Evolutionary conservation across 768 basidiomycete genomes (phyloP), one percentile per base, ranked within the genome.

Genomic region (Naganishia kalamii): DNA sequence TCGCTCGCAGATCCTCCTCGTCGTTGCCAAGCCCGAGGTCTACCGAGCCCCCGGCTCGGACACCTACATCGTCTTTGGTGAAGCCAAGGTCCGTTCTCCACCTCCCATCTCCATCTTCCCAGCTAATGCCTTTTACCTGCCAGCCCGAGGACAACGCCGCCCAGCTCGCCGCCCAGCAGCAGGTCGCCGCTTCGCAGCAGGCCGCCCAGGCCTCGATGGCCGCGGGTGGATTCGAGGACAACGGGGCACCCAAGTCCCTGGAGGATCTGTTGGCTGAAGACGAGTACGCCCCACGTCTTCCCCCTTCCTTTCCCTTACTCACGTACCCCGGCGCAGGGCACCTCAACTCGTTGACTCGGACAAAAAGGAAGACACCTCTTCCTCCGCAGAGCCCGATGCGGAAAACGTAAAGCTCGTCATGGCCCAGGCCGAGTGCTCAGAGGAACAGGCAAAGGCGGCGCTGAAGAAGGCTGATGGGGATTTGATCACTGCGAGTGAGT

Each of bases 31-130:
- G 57, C 96, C 96, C 40, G 96, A 99, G 70, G 96, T 99, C 61
- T 99, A 89, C 87, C 97, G 97, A 83, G 92, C 90, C 54, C 87
- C 88, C 46, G 92, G 91, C 81, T 92, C 90, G 76, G 96, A 99
- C 81, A 91, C 89, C 80, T 97, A 99, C 84, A 91, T 99, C 77
- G 92, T 99, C 69, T 99, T 98, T 73, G 96, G 96, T 69, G 96
- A 98, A 83, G 93, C 78, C 59, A 78, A 76, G 63, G 64, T 77
- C 12, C 30, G 57, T 30, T 40, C 30, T 17, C 41, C 35, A 41
- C 37, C 40, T 44, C 27, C 12, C 43, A n/a, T 32, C 15, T 10
- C 13, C 43, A 10, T n/a, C 4, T n/a, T 19, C n/a, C 19, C 47
- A 15, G 21, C 6, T 10, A 10, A 23, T 25, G 29, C 46, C 41